Evolutionary conservation across 331 rosid genomes (phyloP), one percentile per base, ranked within the genome.

Genomic region (Rosa hybrid): DNA sequence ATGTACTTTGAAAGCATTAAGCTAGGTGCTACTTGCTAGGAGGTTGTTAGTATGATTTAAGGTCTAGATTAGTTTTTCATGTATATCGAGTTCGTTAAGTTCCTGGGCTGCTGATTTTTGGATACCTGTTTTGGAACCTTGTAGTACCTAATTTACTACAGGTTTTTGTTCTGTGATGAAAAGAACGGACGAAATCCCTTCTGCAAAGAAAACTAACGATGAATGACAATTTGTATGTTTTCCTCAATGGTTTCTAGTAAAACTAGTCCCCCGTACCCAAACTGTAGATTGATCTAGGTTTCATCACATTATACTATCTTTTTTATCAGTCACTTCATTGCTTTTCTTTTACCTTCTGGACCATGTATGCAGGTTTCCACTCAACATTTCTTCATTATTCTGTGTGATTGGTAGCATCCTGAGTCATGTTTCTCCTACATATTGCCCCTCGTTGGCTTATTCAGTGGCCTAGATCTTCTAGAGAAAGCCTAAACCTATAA

Each of bases 11-110:
- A 27, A 72, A 76, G 48, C 57, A 41, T 67, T 5, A 44, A 59
- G 2, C 5, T 9, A 48, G 72, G 46, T 53, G 62, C 80, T 27
- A 8, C 30, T 62, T 54, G 45, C 82, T 57, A 17, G 65, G 72
- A 53, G 60, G 8, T 41, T 65, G 9, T 41, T 25, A 7, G 74
- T 41, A 20, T 6, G 12, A 25, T 67, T 3, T 25, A 11, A 13
- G 11, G 21, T 63, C 42, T 25, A 27, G 69, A 63, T 63, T 59
- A 59, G 65, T n/a, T 73, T 64, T 59, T 63, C 44, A 46, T 74
- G 39, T 57, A 9, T 9, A 38, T 74, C 51, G 21, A 51, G 51
- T n/a, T 45, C 0, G 6, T 56, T 13, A 54, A 57, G 16, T 46
- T 75, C n/a, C 9, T 46, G 38, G 77, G 25, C 45, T 42, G 68